Base-by-base conservation (phyloP, 495 filamentous ascomycete genomes). In the Aspergillus panamensis region DNA sequence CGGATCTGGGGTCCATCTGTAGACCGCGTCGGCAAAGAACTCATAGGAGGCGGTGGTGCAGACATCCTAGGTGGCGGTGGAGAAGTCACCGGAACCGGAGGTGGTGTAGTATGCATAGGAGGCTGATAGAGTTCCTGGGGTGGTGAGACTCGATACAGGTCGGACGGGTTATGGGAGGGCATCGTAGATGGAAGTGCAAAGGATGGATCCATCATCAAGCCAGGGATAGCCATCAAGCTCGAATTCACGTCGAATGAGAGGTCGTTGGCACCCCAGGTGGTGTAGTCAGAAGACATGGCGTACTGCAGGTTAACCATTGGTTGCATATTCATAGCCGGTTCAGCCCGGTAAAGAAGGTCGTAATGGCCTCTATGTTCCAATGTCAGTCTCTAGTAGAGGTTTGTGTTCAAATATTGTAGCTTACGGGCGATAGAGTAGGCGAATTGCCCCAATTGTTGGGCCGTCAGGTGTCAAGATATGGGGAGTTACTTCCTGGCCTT, bases 301-400 rank as follows among this genome's bases (percentile, higher is more conserved):
- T 72, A 76, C 62, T 74, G 73, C 58, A 67, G 68, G 62, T 75
- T 77, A 58, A 76, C 74, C 48, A 74, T 62, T 20, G 80, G 77
- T 55, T 76, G 70, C 63, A 79, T 73, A 50, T 80, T 74, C 31
- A 77, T 63, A 42, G 82, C 67, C 50, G 84, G 76, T 61, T 84
- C 80, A 37, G 68, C 64, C 63, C 83, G 89, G 76, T 98, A 98
- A 16, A 97, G 79, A 52, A 98, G 84, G 72, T 98, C 94, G 68
- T 98, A 98, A 71, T 98, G 94, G 51, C 91, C 91, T 37, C 86
- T 89, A 29, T 30, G 16, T 29, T 42, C 57, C 43, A 51, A 44
- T 1, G 31, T 53, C 2, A 51, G 48, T 31, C 8, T 39, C 12
- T 1, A 29, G 8, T 9, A 21, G 31, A 37, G 13, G 37, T 0